A percentile compares a stretch with the other conserved stretches of the same genome.
Evolutionary conservation across 2,329 filamentous ascomycete species (phyloP).

Genomic region (Exophiala aquamarina): DNA sequence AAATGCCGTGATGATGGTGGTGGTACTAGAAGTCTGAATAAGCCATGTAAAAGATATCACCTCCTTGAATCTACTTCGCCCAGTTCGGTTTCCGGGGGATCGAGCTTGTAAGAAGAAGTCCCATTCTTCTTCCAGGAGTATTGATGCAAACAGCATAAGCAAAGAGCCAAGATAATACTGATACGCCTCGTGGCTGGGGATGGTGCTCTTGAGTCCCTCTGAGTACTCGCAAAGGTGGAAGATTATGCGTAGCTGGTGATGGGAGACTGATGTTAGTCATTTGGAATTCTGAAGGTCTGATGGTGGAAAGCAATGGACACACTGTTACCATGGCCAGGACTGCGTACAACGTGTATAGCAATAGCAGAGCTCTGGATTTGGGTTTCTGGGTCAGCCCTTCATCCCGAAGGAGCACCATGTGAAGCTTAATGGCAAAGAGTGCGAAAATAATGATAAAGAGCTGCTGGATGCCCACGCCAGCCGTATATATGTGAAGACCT

Average conservation of each 20-base stretch:
- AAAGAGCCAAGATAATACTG: constrained; percentile 41
- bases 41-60: too few relatives aligned
- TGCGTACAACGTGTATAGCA: constrained; percentile 53
- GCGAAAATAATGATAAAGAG: constrained; percentile 52
- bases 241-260: constrained; percentile 45
- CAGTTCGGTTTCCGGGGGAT: too few relatives aligned
- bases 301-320: not conserved
- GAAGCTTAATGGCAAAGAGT: constrained; percentile 49
- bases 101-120: too few relatives aligned
- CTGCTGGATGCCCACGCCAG: constrained; percentile 48
- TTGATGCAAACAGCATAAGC: constrained; percentile 38
- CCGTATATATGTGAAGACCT: constrained; percentile 25
- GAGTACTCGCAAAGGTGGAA: constrained; percentile 61
- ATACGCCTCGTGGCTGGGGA: constrained; percentile 37
- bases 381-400: constrained; percentile 33
- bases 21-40: too few relatives aligned
- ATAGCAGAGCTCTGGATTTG: constrained; percentile 33
- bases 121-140: too few relatives aligned
- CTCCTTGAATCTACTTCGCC: too few relatives aligned
- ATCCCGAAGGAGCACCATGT: constrained; percentile 39
- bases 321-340: constrained; percentile 50
- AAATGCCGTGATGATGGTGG: too few relatives aligned
- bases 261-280: not conserved
- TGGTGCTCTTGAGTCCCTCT: constrained; percentile 42
- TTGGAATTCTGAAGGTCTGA: not conserved